Evolutionary conservation across 2,329 filamentous ascomycete species (phyloP), one percentile per base, ranked within the genome.

Genomic region (Plenodomus biglobosus): DNA sequence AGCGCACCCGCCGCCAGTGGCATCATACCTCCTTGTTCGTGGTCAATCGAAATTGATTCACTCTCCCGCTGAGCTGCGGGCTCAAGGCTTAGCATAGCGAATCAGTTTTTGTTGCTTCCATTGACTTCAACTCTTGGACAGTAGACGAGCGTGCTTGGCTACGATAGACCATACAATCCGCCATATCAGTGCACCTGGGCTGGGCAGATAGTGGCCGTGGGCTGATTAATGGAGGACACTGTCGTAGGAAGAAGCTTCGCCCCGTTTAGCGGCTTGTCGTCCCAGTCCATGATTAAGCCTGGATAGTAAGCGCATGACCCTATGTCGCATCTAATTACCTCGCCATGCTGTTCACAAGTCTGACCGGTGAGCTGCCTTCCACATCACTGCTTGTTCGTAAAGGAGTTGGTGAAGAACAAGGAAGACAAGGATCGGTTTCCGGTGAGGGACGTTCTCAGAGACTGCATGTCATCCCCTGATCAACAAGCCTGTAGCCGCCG

Each of bases 281-380:
- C 10, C 27, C 27, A 32, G 27, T 32, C 13, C 6, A 15, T 15
- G 15, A 32, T 11, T 11, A 11, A 32, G 27, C 27, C 22, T 10
- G 10, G 22, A 10, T 24, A 24, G 22, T 24, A 10, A 5, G 22
- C 22, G 8, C 27, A 32, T 11, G 27, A 15, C 27, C 11, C 13
- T 32, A 11, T 15, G 27, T 32, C 27, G 27, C 13, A 15, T 38
- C 36, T 24, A 43, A 35, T 20, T 15, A 30, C n/a, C 24, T 38
- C 8, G 20, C 17, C n/a, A 27, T 43, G 32, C 34, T 20, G 34
- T 43, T 21, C 34, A 43, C 18, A 6, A 15, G 13, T 10, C 27
- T 30, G 44, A 53, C 48, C 51, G 51, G 48, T 53, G 39, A 48
- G 44, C 38, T 40, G 24, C 38, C 17, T 30, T 47, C 22, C 37